A percentile compares a stretch with the other conserved stretches of the same genome.
Evolutionary conservation across 305 asterid genomes (phyloP).

Genomic region (Ruellia speciosa): DNA sequence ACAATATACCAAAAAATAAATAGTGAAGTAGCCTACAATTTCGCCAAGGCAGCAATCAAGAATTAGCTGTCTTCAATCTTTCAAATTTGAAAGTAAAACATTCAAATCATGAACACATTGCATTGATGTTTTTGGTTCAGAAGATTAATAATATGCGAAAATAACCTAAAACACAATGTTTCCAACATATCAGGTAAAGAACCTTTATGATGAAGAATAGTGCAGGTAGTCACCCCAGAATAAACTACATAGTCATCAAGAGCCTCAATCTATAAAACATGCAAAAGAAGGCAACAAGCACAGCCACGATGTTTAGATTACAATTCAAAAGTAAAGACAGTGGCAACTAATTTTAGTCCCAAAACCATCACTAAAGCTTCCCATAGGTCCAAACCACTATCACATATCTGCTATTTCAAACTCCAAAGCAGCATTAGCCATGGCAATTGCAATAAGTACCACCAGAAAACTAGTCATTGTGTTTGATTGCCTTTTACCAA

Average conservation of each 20-base stretch:
- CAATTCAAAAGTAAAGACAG: background rate
- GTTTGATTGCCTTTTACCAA: too few relatives aligned
- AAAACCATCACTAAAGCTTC: background rate
- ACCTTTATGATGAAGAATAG: background rate
- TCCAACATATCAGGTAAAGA: background rate
- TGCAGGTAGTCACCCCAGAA: background rate
- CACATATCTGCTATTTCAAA: background rate
- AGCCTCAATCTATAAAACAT: background rate
- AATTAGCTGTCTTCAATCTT: conserved; percentile 4
- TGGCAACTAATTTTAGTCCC: background rate
- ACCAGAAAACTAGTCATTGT: too few relatives aligned
- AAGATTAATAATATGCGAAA: too few relatives aligned
- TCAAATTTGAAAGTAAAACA: background rate
- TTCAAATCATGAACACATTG: background rate
- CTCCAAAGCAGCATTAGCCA: background rate
- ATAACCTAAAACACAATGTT: too few relatives aligned
- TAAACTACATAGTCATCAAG: background rate
- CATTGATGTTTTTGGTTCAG: background rate
- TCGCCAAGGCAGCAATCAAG: conserved; percentile 1
- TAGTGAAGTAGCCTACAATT: conserved; percentile 9
- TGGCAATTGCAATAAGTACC: background rate
- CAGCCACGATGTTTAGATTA: conserved; percentile 6
- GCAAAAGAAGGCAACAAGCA: conserved; percentile 1
- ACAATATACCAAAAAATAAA: background rate
- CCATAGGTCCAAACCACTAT: background rate